These are phyloP conservation scores for Aureobasidium sp. DNA, from an alignment of 2,329 filamentous ascomycete species.

Conservation along the genomic window DNA sequence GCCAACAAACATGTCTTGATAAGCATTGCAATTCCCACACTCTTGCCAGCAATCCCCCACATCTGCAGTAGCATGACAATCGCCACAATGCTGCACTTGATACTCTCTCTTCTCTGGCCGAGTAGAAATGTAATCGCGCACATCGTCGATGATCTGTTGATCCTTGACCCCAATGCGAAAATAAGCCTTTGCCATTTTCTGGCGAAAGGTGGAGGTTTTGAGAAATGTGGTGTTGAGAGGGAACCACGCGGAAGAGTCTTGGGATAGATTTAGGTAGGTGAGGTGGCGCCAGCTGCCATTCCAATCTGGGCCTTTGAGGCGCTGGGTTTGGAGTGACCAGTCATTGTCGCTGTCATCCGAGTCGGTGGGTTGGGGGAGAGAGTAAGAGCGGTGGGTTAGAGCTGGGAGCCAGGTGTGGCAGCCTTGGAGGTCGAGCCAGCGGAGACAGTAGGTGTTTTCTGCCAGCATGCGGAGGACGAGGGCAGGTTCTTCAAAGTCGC, in stretches of 20 bases:
- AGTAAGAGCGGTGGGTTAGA: conserved; percentile 25
- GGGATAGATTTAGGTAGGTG: conserved; percentile 7
- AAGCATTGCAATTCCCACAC: neutral
- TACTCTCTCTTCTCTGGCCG: neutral
- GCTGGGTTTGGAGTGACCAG: neutral
- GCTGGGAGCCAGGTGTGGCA: conserved; percentile 51
- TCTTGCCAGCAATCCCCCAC: neutral
- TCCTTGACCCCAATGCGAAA: neutral
- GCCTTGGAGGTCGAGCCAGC: conserved; percentile 57
- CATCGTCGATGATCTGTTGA: neutral
- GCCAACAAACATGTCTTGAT: conserved; percentile 1
- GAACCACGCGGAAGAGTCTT: neutral
- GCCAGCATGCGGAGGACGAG: conserved; percentile 51
- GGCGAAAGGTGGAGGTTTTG: neutral
- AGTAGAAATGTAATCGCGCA: neutral
- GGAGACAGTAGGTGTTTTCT: conserved; percentile 49
- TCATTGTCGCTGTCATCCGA: neutral
- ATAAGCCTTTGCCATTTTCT: neutral
- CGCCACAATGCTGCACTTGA: conserved; percentile 3
- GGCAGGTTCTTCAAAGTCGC: conserved; percentile 51
- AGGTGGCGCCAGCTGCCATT: conserved; percentile 9
- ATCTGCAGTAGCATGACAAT: neutral
- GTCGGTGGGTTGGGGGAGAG: neutral
- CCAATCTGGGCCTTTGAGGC: conserved; percentile 9
- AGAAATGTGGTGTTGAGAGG: neutral